Base-by-base conservation (phyloP, 2,329 filamentous ascomycete genomes). In the Mariannaea elegans region DNA sequence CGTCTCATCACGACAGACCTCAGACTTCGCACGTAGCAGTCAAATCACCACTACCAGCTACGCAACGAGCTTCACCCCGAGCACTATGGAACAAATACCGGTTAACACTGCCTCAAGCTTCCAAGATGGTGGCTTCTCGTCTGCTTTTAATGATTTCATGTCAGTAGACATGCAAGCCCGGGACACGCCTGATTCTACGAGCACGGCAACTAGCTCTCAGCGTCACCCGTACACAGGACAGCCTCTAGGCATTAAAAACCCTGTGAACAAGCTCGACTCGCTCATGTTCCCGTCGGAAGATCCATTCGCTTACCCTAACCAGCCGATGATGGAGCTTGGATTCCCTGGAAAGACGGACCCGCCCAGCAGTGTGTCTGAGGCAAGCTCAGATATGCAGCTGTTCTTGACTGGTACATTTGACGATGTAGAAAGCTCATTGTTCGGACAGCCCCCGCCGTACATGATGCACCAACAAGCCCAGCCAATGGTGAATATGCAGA, bases 271-370 rank as follows among this genome's bases (percentile, higher is more conserved):
- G 71, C 82, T 94, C 7, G 89, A 89, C 59, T 87, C 88, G 3
- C 87, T 94, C 78, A 93, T 94, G 89, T 94, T 94, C 70, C 89
- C 90, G 1, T 90, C 90, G 0, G 84, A 86, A 31, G 91, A 94
- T 68, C 90, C 91, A 0, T 90, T 94, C 63, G 90, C 89, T 0
- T 95, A 94, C 69, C 91, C 90, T 0, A 92, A 90, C 69, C 90
- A 92, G 65, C 88, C 90, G 0, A 86, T 90, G 79, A 88, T 90
- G 78, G 81, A 86, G 66, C 79, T 85, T 38, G 81, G 81, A 9
- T 79, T 75, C 66, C 75, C 76, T 23, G 65, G 71, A 24, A 75
- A 75, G 61, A 67, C 73, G n/a, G 71, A 72, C 54, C 63, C 74
- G 65, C 65, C 75, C 29, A 65, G 73, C 62, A 69, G 69, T 49